These are phyloP conservation scores for Dissophora globulifera DNA, from an alignment of 192 early-diverging fungal species.

Conservation along the genomic window DNA sequence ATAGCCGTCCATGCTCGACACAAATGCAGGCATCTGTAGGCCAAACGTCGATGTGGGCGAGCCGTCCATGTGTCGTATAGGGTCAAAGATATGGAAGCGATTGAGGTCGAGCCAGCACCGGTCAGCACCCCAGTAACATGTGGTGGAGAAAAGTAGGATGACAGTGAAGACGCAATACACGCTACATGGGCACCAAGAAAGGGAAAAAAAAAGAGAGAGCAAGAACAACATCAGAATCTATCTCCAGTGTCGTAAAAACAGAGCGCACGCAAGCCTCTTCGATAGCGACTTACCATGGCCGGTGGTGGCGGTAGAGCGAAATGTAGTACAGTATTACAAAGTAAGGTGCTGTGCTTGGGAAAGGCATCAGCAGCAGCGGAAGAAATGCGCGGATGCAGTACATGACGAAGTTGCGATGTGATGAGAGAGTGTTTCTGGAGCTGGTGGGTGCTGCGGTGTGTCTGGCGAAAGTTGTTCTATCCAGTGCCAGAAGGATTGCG, in stretches of 20 bases:
- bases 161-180: constrained; percentile 66
- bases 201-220: constrained; percentile 9
- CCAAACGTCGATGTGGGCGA: constrained; percentile 42
- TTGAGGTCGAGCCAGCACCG: constrained; percentile 69
- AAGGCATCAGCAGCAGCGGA: constrained; percentile 66
- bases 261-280: too few species aligned
- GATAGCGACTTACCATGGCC: constrained; percentile 62
- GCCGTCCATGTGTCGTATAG: constrained; percentile 36
- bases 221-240: too few species aligned
- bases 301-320: constrained; percentile 68
- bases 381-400: constrained; percentile 71
- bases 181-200: too few species aligned
- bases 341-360: constrained; percentile 67
- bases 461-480: too few species aligned
- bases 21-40: constrained; percentile 25
- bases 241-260: too few species aligned
- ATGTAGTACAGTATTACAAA: constrained; percentile 64
- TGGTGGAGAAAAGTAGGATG: constrained; percentile 65
- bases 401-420: constrained; percentile 38
- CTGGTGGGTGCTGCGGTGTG: too few species aligned
- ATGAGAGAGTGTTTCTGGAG: too few species aligned
- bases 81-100: constrained; percentile 34
- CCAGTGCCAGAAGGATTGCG: too few species aligned
- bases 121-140: constrained; percentile 71
- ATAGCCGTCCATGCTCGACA: constrained; percentile 17